phyloP scores from a whole-genome alignment of 305 asterid genomes.

The Plantago lanceolata region DNA sequence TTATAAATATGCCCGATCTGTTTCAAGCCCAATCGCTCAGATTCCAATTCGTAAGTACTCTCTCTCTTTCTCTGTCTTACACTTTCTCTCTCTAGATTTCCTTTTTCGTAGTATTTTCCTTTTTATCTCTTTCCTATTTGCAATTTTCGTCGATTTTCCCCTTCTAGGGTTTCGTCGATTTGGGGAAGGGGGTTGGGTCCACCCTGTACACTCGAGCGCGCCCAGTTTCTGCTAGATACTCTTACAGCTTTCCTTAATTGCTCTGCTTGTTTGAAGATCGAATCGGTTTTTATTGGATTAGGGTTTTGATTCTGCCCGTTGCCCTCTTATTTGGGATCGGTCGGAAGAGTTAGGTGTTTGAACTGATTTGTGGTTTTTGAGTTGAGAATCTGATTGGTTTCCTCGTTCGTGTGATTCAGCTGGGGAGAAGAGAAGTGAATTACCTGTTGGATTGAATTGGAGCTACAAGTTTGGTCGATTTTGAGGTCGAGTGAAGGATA shows the following conservation, averaged over 20 bases:
- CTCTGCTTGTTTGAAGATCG: background rate
- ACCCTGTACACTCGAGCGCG: background rate
- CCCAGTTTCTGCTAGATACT: background rate
- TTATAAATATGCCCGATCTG: constrained; percentile 30
- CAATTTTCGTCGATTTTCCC: background rate
- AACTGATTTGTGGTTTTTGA: constrained; percentile 1
- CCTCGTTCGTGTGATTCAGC: background rate
- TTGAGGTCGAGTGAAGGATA: too few relatives aligned
- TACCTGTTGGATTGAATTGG: background rate
- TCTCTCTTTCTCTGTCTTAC: constrained; percentile 25
- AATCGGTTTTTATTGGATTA: constrained; percentile 20
- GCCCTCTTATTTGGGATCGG: too few relatives aligned
- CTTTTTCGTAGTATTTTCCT: background rate
- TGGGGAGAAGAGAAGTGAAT: background rate
- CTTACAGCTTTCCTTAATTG: background rate
- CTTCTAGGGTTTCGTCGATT: constrained; percentile 36
- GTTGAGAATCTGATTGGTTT: background rate
- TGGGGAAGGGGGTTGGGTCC: background rate
- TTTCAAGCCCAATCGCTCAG: constrained; percentile 30
- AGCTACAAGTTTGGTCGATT: background rate
- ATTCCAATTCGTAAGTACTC: constrained; percentile 40
- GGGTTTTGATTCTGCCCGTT: constrained; percentile 25
- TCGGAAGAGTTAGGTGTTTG: background rate
- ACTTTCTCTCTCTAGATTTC: constrained; percentile 14
- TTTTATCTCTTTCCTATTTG: constrained; percentile 9